Evolutionary conservation across 768 basidiomycete species (phyloP).

Genomic region (Grammothele lineata): DNA sequence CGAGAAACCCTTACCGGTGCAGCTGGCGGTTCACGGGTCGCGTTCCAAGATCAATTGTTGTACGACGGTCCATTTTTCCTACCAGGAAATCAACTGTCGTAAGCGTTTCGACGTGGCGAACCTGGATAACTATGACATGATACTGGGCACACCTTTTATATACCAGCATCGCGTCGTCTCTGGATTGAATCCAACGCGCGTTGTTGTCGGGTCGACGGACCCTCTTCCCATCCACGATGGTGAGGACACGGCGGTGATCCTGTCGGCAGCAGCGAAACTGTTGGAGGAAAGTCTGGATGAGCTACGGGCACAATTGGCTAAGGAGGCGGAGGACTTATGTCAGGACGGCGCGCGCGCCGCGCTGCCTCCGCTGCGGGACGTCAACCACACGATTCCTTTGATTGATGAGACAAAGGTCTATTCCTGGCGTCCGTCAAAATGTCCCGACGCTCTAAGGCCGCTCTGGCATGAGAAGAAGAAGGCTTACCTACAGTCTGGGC

Average conservation of each 20-base stretch:
- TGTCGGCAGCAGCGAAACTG: slow-evolving; percentile 6
- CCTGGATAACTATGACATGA: slow-evolving; percentile 25
- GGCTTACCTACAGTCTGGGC: slow-evolving; percentile 18
- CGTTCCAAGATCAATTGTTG: slow-evolving; percentile 31
- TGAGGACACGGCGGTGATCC: background rate
- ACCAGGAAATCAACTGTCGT: slow-evolving; percentile 30
- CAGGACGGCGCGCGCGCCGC: slow-evolving; percentile 5
- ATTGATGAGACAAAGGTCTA: slow-evolving; percentile 17
- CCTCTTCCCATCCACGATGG: slow-evolving; percentile 5
- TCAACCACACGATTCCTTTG: slow-evolving; percentile 20
- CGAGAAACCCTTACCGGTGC: slow-evolving; percentile 29
- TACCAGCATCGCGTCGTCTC: slow-evolving; percentile 22
- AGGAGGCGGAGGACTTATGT: slow-evolving; percentile 15
- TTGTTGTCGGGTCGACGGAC: slow-evolving; percentile 13
- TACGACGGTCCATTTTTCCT: slow-evolving; percentile 24
- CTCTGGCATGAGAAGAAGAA: slow-evolving; percentile 19
- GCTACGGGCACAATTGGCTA: slow-evolving; percentile 4
- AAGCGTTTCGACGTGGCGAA: slow-evolving; percentile 25
- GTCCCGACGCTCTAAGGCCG: slow-evolving; percentile 17
- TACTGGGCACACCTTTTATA: slow-evolving; percentile 31
- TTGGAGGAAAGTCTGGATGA: slow-evolving; percentile 9
- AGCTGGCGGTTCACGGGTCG: slow-evolving; percentile 40
- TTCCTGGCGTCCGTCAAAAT: slow-evolving; percentile 15
- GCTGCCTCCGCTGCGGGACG: slow-evolving; percentile 15
- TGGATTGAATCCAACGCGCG: slow-evolving; percentile 18